Conservation (phyloP, 148 eudicot genomes). For the Polygonum maritimum region DNA sequence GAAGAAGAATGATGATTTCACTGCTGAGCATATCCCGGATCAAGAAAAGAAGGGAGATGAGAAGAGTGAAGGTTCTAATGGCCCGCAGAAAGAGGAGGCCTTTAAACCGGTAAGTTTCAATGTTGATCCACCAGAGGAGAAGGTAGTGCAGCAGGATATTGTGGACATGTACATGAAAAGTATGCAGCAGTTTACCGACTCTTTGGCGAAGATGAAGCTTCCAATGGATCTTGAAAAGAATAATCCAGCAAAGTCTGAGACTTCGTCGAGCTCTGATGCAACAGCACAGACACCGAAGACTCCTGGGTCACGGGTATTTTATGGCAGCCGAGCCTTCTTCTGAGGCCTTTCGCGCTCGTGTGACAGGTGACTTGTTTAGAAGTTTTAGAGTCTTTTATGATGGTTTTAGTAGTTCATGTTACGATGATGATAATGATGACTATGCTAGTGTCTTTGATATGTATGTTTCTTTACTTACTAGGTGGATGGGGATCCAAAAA, state of each 20-base stretch:
- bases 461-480: constrained; percentile 18
- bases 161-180: constrained; percentile 99
- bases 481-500: background rate
- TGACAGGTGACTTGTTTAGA: constrained; percentile 45
- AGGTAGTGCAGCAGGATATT: constrained; percentile 87
- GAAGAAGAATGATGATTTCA: constrained; percentile 4
- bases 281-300: constrained; percentile 50
- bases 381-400: constrained; percentile 31
- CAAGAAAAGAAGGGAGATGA: constrained; percentile 31
- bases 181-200: constrained; percentile 94
- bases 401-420: constrained; percentile 25
- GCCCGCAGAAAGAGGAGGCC: constrained; percentile 20
- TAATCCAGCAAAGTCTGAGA: constrained; percentile 52
- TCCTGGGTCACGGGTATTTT: constrained; percentile 65
- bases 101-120: constrained; percentile 46
- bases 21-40: constrained; percentile 10
- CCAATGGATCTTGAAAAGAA: constrained; percentile 63
- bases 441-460: constrained; percentile 22
- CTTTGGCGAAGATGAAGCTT: constrained; percentile 93
- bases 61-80: constrained; percentile 34
- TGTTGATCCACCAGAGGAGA: constrained; percentile 53
- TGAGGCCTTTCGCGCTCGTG: constrained; percentile 24
- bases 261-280: constrained; percentile 56
- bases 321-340: constrained; percentile 99
- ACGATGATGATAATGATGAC: constrained; percentile 15